Conservation (phyloP, 345 rosid genomes). For the Citrus unshiu region DNA sequence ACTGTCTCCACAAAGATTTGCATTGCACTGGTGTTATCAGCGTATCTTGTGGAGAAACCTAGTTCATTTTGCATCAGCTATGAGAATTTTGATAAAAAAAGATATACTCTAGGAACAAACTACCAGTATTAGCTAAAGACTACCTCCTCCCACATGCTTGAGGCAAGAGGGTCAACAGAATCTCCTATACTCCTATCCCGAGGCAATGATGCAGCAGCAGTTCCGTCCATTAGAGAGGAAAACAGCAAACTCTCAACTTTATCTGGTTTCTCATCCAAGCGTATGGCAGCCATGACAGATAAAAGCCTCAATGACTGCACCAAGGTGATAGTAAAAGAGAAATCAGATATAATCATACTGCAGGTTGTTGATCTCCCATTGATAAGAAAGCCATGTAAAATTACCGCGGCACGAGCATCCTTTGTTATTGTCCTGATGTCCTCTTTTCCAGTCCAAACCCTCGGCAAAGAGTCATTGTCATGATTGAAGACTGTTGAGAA, state of each 20-base stretch:
- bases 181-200: slow-evolving; percentile 38
- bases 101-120: not conserved
- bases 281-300: slow-evolving; percentile 60
- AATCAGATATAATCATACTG: slow-evolving; percentile 16
- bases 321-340: slow-evolving; percentile 14
- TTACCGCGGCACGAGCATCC: slow-evolving; percentile 69
- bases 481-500: slow-evolving; percentile 64
- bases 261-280: slow-evolving; percentile 68
- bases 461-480: slow-evolving; percentile 65
- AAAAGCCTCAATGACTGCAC: slow-evolving; percentile 56
- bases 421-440: slow-evolving; percentile 59
- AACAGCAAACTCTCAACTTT: slow-evolving; percentile 46
- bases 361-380: not conserved
- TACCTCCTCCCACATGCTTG: slow-evolving; percentile 79
- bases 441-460: slow-evolving; percentile 76
- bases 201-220: slow-evolving; percentile 39
- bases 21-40: slow-evolving; percentile 73
- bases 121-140: not conserved
- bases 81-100: not conserved
- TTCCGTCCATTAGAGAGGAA: slow-evolving; percentile 58
- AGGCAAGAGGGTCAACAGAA: slow-evolving; percentile 54
- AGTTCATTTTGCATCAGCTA: not conserved
- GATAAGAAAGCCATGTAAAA: slow-evolving; percentile 13
- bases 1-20: slow-evolving; percentile 83
- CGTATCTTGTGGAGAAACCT: slow-evolving; percentile 51